Base-by-base conservation (phyloP, 805 yeast genomes). In the Barnettozyma sp. region DNA sequence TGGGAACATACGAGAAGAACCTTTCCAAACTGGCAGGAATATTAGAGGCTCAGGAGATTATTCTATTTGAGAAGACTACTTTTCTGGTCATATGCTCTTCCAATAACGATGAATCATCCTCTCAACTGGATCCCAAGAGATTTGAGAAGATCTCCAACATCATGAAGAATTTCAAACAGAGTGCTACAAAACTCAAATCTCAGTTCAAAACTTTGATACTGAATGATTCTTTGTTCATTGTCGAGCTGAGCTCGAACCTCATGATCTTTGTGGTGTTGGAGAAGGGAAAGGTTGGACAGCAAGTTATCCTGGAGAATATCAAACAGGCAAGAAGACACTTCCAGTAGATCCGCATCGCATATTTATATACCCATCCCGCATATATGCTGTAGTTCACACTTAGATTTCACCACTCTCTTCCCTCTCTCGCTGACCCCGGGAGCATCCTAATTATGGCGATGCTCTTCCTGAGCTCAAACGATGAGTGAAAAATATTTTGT, bases 71-170 rank as follows among this genome's bases (percentile, higher is more conserved):
- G 55, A 82, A 84, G 52, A 85, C 96, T 0, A 92, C 98, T 0
- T 92, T 92, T 48, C 62, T 92, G 44, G 58, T 75, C 54, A 50
- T 70, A 59, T 55, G 82, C 18, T 39, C 42, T 65, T 47, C 70
- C 2, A 56, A 59, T 27, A 62, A 58, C 37, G 48, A 52, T 7
- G 52, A 50, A 7, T 39, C 40, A 10, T 36, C 37, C 10, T 38
- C 39, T 15, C 33, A 34, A 11, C 66, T 87, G 36, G 97, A 90
- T 51, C 95, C 97, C 6, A 86, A 90, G 49, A 66, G 97, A 49
- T 90, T 88, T 53, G 97, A 90, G 55, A 90, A 88, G 55, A 87
- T 90, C 17, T 82, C 94, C 17, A 88, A 86, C 56, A 87, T 90
- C 40, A 85, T 90, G 68, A 90, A 90, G 54, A 86, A 94, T 18